Conservation (phyloP, 345 rosid species). For the Orychophragmus violaceus region DNA sequence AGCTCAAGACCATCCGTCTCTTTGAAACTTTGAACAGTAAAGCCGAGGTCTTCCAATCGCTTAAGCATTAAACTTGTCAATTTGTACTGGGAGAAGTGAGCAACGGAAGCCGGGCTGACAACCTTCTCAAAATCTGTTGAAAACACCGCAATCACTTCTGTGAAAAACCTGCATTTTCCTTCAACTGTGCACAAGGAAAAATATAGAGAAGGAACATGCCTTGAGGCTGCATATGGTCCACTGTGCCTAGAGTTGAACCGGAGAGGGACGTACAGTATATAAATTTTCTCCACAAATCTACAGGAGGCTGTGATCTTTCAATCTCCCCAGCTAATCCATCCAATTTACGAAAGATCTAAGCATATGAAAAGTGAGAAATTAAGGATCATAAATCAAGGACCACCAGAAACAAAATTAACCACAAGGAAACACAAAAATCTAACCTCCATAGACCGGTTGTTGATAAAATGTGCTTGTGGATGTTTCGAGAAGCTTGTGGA, state of each 20-base stretch:
- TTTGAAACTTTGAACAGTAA: constrained; percentile 35
- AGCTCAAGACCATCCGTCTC: constrained; percentile 23
- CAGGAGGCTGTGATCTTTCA: constrained; percentile 73
- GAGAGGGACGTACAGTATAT: constrained; percentile 84
- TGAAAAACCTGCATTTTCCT: not conserved
- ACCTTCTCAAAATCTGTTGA: constrained; percentile 69
- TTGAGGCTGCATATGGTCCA: constrained; percentile 96
- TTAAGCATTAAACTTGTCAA: constrained; percentile 57
- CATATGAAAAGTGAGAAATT: not conserved
- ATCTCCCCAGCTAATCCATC: constrained; percentile 88
- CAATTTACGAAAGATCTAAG: constrained; percentile 67
- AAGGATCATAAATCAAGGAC: not conserved
- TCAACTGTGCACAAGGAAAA: not conserved
- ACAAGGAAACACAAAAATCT: not conserved
- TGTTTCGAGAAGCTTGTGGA: constrained; percentile 56
- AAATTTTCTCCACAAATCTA: constrained; percentile 88
- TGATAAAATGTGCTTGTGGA: constrained; percentile 96
- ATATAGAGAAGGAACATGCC: constrained; percentile 38
- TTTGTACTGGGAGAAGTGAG: constrained; percentile 90
- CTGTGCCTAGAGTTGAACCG: constrained; percentile 79
- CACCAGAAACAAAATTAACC: not conserved
- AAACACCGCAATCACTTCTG: not conserved
- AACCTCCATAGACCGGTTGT: constrained; percentile 98
- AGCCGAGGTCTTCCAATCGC: constrained; percentile 53
- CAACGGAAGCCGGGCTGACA: constrained; percentile 83